Conservation (phyloP, 2,329 filamentous ascomycete genomes). For the Diplocarpon rosae region DNA sequence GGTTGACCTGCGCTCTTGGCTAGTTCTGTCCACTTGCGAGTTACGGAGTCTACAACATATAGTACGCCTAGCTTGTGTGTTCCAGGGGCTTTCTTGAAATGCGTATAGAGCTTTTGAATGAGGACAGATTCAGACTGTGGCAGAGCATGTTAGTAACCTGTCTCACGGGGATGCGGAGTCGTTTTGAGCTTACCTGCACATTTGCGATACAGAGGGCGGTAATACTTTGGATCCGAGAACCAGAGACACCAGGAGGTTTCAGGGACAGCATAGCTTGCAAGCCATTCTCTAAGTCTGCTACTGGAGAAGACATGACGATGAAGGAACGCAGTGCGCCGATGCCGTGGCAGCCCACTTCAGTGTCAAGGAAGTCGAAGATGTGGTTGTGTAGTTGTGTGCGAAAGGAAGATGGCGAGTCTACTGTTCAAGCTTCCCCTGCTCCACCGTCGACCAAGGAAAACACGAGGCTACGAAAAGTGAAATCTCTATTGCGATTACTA, state of each 20-base stretch:
- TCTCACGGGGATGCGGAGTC: slow-evolving; percentile 6
- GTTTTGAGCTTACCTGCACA: slow-evolving; percentile 61
- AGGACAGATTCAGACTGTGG: slow-evolving; percentile 84
- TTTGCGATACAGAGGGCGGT: slow-evolving; percentile 81
- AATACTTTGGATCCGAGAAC: slow-evolving; percentile 79
- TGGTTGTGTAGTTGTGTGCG: slow-evolving; percentile 2
- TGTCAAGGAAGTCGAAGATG: slow-evolving; percentile 8
- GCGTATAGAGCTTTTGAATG: slow-evolving; percentile 91
- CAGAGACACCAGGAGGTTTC: slow-evolving; percentile 89
- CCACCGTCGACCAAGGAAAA: slow-evolving; percentile 8
- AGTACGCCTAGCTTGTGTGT: slow-evolving; percentile 98
- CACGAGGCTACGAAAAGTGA: slow-evolving; percentile 20
- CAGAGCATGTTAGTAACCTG: slow-evolving; percentile 11
- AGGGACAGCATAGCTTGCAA: slow-evolving; percentile 84
- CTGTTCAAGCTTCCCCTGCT: slow-evolving; percentile 14
- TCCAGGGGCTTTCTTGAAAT: slow-evolving; percentile 88
- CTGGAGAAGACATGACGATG: slow-evolving; percentile 61
- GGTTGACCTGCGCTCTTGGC: slow-evolving; percentile 78
- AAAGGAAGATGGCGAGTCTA: slow-evolving; percentile 15
- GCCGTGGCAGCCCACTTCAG: slow-evolving; percentile 8
- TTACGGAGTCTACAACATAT: slow-evolving; percentile 99
- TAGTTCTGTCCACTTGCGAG: slow-evolving; percentile 95
- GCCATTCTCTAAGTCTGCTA: slow-evolving; percentile 82
- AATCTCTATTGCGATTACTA: slow-evolving; percentile 20
- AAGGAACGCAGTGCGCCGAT: slow-evolving; percentile 7